Percentiles rank a stretch among this genome's conserved stretches.
Evolutionary conservation across 192 early-diverging fungal species (phyloP).

Genomic region (Rhizophagus prolifer): DNA sequence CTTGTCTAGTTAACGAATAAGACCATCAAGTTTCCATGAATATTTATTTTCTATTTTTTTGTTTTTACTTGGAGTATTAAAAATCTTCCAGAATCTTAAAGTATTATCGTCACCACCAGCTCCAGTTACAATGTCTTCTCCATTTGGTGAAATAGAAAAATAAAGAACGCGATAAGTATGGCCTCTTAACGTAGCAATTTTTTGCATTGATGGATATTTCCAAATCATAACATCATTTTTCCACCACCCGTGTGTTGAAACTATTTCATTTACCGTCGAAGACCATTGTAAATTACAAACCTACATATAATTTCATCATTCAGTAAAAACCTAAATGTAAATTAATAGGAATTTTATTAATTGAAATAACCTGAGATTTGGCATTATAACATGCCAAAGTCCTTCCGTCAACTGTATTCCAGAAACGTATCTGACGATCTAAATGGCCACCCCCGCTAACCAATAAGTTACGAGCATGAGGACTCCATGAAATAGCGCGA

Average conservation of each 20-base stretch:
- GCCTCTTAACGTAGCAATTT: constrained; percentile 67
- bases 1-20: background rate
- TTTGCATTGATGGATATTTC: constrained; percentile 75
- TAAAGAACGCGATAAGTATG: constrained; percentile 88
- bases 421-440: constrained; percentile 85
- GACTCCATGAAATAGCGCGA: constrained; percentile 93
- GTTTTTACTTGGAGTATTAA: constrained; percentile 38
- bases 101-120: constrained; percentile 92
- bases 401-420: constrained; percentile 73
- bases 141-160: constrained; percentile 86
- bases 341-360: background rate
- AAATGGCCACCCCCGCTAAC: constrained; percentile 93
- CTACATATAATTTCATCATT: constrained; percentile 22
- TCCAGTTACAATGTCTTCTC: constrained; percentile 85
- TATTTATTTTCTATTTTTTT: background rate
- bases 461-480: constrained; percentile 69
- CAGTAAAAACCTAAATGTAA: background rate
- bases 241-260: constrained; percentile 92
- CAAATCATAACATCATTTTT: constrained; percentile 88
- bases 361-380: constrained; percentile 66
- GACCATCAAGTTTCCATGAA: background rate
- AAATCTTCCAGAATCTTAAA: constrained; percentile 94
- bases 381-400: constrained; percentile 66
- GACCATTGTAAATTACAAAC: constrained; percentile 94
- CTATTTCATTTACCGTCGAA: constrained; percentile 73